Conservation (phyloP, 2,329 filamentous ascomycete genomes). For the Didymella exigua region DNA sequence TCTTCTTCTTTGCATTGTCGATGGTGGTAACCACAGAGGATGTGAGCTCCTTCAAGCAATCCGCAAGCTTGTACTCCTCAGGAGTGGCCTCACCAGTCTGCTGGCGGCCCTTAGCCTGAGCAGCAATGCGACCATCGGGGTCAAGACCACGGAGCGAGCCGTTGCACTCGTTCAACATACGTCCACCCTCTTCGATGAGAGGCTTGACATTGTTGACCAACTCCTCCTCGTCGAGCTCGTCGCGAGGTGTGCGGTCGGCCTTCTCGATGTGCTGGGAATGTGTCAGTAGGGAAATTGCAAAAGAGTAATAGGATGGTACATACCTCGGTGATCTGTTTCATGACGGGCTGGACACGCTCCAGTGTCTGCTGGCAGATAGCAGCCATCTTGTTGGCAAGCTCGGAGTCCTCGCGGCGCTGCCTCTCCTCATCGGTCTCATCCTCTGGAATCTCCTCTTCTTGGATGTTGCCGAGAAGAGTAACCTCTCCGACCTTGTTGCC, state of each 20-base stretch:
- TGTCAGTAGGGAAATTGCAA: constrained; percentile 30
- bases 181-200: constrained; percentile 82
- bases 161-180: constrained; percentile 84
- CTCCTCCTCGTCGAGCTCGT: constrained; percentile 88
- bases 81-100: constrained; percentile 76
- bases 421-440: constrained; percentile 55
- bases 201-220: constrained; percentile 86
- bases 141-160: constrained; percentile 86
- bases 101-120: constrained; percentile 82
- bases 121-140: constrained; percentile 83
- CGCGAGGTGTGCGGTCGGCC: constrained; percentile 79
- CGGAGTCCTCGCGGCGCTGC: constrained; percentile 65
- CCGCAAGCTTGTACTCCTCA: constrained; percentile 84
- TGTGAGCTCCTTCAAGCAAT: constrained; percentile 84
- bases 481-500: constrained; percentile 69
- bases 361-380: constrained; percentile 76
- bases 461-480: constrained; percentile 66
- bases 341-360: constrained; percentile 82
- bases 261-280: constrained; percentile 71
- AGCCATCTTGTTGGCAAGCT: constrained; percentile 79
- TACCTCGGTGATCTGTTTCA: constrained; percentile 83
- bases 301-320: constrained; percentile 30
- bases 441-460: constrained; percentile 61
- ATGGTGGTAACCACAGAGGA: constrained; percentile 81
- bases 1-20: constrained; percentile 85